These are phyloP conservation scores for Wallacemonas rigidus DNA, from an alignment of 208 protist species.

Conservation along the genomic window DNA sequence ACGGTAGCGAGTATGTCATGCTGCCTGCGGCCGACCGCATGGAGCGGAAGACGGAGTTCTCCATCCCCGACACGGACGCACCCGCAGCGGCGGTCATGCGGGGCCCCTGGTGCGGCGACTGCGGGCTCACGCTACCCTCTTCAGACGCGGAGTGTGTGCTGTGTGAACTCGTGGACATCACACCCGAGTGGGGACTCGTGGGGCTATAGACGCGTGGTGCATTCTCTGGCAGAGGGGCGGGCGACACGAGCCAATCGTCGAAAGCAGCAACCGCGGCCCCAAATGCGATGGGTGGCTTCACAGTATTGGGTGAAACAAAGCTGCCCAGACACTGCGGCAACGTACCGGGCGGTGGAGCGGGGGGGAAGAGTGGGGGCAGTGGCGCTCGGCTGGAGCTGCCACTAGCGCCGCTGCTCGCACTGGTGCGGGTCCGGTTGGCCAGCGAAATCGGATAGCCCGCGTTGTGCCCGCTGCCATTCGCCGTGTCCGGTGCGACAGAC, in stretches of 20 bases:
- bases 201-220: background rate
- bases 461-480: too few relatives aligned
- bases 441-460: background rate
- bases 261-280: background rate
- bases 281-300: background rate
- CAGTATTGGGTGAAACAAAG: background rate
- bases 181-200: background rate
- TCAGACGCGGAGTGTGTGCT: slow-evolving; percentile 5
- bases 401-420: background rate
- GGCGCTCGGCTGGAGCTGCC: slow-evolving; percentile 12
- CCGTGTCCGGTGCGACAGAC: too few relatives aligned
- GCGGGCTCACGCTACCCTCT: background rate
- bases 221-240: background rate
- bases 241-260: background rate
- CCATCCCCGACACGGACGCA: slow-evolving; percentile 27
- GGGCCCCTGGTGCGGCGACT: background rate
- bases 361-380: slow-evolving; percentile 8
- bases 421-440: background rate
- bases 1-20: slow-evolving; percentile 31
- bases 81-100: slow-evolving; percentile 28
- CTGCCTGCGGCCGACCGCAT: slow-evolving; percentile 15
- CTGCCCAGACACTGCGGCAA: background rate
- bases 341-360: slow-evolving; percentile 10
- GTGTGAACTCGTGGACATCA: background rate
- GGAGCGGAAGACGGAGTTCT: slow-evolving; percentile 30